Evolutionary conservation across 2,329 filamentous ascomycete genomes (phyloP), one percentile per base, ranked within the genome.

Genomic region (Verticillium nonalfalfae): DNA sequence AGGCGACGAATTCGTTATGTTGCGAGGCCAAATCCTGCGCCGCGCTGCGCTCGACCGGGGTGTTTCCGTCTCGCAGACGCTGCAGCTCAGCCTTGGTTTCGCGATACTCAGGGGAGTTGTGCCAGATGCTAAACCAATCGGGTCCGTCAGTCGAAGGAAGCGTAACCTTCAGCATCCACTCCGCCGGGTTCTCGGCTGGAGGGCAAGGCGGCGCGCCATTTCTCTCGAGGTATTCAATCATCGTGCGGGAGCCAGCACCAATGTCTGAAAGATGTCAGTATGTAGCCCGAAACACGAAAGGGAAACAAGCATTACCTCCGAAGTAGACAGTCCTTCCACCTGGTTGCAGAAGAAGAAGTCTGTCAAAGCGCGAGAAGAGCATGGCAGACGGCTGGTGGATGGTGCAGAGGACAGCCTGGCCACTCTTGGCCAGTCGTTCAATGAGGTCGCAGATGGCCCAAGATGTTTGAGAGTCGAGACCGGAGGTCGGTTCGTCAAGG

Each of bases 401-500:
- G 0, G 79, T 81, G 45, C 76, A 78, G 0, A 81, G 68, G 0
- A 81, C 69, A 13, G 78, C 76, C 64, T 81, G 78, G 0, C 78
- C 77, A 10, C 71, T 75, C 7, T 74, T 68, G 0, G 83, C 79
- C 3, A 88, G 75, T 64, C 90, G 91, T 66, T 89, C 84, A 61
- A 93, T 82, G 3, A 92, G 78, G 70, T 86, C 83, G 36, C 87
- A 83, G 69, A 92, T 91, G 58, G 88, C 86, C 87, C 88, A 92
- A 0, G 89, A 88, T 1, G 89, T 91, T 69, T 91, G 88, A 67
- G 82, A 87, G 72, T 93, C 89, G 10, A 92, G 80, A 69, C 90
- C 90, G 7, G 88, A 91, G 2, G 89, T 92, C 2, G 90, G 90
- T 68, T 93, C 90, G 67, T 93, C 90, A 14, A 92, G 79, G 78